Base-by-base conservation (phyloP, 352 stramenopile genomes). In the Phytophthora kernoviae region DNA sequence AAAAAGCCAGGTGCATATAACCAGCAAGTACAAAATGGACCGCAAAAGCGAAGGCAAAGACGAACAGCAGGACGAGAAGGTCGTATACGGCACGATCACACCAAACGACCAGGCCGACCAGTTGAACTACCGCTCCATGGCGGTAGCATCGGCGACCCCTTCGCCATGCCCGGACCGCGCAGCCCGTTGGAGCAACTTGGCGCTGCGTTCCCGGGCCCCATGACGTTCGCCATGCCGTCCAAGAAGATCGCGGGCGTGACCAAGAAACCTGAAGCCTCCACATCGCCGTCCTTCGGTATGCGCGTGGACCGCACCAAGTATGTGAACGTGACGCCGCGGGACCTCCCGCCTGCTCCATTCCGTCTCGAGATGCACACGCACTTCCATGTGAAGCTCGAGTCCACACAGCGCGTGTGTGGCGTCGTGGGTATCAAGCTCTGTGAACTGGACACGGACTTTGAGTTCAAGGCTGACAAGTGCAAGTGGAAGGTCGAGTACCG, bases 401-500 rank as follows among this genome's bases (percentile, higher is more conserved):
- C 79, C 18, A 81, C 88, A n/a, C 75, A 85, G 63, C 84, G 86
- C 33, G 72, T 93, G n/a, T 89, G 86, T 42, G 79, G 74, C 12
- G 71, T 91, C 15, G 69, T 95, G 24, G 81, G 86, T 26, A 85
- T 82, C 34, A 95, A 93, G 74, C 69, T 95, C 8, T 92, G 80
- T 52, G 84, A 93, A 51, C 64, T 95, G 32, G 86, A 92, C 68
- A 91, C 86, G 49, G 86, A 95, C 59, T 95, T 90, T 49, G 73
- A 75, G 56, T 95, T 95, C 63, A 91, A 95, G 60, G 67, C 72
- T 7, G 71, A 87, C 59, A 95, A 95, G 73, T 92, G 84, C 75
- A 95, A 95, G 71, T 95, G 86, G 86, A 95, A 93, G 68, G 84
- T 93, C 40, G 77, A 89, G 44, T 90, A 87, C 70, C 81, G 84